phyloP scores from a whole-genome alignment of 179 eudicot genomes.

The Gypsophila paniculata region DNA sequence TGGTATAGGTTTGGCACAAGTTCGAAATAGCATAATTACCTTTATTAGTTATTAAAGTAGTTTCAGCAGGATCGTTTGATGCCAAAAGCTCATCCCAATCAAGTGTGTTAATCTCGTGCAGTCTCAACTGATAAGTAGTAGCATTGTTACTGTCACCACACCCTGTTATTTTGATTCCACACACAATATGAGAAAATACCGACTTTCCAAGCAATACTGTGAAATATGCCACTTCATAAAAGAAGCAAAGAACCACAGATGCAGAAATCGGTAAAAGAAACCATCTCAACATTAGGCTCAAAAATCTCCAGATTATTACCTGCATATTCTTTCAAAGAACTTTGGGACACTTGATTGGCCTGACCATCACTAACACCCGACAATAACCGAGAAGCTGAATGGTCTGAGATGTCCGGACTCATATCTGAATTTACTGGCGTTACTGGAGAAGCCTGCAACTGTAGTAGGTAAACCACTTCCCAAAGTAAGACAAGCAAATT shows the following conservation, averaged over 20 bases:
- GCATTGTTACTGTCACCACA: slow-evolving; percentile 37
- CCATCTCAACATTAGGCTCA: slow-evolving; percentile 3
- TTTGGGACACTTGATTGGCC: slow-evolving; percentile 31
- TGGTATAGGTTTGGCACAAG: background rate
- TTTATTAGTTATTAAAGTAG: slow-evolving; percentile 33
- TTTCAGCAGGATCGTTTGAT: slow-evolving; percentile 50
- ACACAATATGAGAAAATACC: slow-evolving; percentile 14
- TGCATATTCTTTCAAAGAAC: slow-evolving; percentile 33
- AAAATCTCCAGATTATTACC: slow-evolving; percentile 31
- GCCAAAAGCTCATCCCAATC: slow-evolving; percentile 94
- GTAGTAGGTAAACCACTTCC: slow-evolving; percentile 26
- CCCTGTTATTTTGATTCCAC: slow-evolving; percentile 33
- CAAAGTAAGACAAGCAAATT: slow-evolving; percentile 21
- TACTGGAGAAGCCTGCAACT: slow-evolving; percentile 64
- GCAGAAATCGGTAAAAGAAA: background rate
- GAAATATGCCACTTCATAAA: background rate
- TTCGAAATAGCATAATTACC: slow-evolving; percentile 36
- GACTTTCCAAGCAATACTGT: slow-evolving; percentile 5
- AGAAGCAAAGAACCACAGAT: background rate
- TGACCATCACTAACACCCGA: slow-evolving; percentile 52
- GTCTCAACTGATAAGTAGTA: slow-evolving; percentile 55
- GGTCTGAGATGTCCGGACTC: slow-evolving; percentile 49
- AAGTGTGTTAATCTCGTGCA: slow-evolving; percentile 85
- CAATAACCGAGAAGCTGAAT: slow-evolving; percentile 45
- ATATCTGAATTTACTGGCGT: slow-evolving; percentile 51